Base-by-base conservation (phyloP, 495 filamentous ascomycete species). In the Physcia stellaris region DNA sequence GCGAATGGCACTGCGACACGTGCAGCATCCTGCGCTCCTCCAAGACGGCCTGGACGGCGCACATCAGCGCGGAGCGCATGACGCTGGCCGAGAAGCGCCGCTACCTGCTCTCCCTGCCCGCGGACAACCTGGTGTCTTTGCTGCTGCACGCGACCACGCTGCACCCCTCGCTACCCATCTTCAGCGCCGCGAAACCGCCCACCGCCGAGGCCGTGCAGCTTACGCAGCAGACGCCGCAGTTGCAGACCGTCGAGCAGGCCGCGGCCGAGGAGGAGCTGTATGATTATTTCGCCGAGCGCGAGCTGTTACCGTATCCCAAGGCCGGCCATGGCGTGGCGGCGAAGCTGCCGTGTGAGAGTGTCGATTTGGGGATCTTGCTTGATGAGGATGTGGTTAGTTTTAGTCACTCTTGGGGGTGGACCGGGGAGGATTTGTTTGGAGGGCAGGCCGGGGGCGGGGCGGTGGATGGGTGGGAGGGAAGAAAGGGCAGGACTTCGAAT, bases 1-100 rank as follows among this genome's bases (percentile, higher is more conserved):
- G 67, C 39, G 71, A 78, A 43, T 98, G 90, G 88, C 73, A 76
- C 48, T 98, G 90, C 55, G 53, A 54, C 4, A 64, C 70, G 12
- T 98, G 90, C 55, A 68, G 63, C 15, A 61, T 66, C 1, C 42
- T 64, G 4, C 54, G 53, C 11, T 43, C 54, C 17, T 37, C 48
- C 39, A 41, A 55, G 38, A 7, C 41, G 32, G 35, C 35, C 35
- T 27, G 32, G 35, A 39, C 33, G 19, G 35, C 32, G 10, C 45
- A 47, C 23, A 59, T 65, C 17, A 60, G 66, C 43, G 71, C 66
- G 57, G 58, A 63, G 1, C 50, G 52, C 4, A 58, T 64, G 42
- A 62, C 53, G 10, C 20, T 49, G 0, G 59, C 59, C n/a, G 59
- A 64, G 51, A 67, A 70, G 58, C 63, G 61, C 39, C 43, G 53